Evolutionary conservation across 2,329 filamentous ascomycete genomes (phyloP).

Genomic region (Scopulariopsis brevicaulis): DNA sequence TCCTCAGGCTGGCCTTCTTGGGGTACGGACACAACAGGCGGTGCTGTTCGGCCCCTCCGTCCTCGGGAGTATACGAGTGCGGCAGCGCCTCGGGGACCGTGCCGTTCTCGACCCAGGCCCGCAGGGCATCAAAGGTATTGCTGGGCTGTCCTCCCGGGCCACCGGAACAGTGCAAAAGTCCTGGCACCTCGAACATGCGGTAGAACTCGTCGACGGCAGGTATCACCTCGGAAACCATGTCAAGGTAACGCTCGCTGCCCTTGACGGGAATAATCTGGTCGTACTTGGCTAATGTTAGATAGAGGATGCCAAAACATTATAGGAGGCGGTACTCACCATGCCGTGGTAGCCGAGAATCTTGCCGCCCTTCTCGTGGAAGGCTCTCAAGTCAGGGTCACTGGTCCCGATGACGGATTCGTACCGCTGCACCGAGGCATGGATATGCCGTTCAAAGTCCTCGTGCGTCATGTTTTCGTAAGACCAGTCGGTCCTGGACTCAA

Average conservation of each 20-base stretch:
- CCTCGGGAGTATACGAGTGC: too few relatives aligned
- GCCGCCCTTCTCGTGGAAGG: conserved; percentile 19
- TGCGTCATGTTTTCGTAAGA: conserved; percentile 3
- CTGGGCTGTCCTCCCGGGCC: conserved; percentile 6
- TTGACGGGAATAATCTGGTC: too few relatives aligned
- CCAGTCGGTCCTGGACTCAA: conserved; percentile 7
- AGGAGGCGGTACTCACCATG: conserved; percentile 6
- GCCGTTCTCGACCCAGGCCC: conserved; percentile 10
- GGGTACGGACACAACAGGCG: too few relatives aligned
- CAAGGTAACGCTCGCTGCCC: background rate
- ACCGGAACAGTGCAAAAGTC: background rate
- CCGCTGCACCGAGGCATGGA: conserved; percentile 16
- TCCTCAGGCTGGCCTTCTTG: too few relatives aligned
- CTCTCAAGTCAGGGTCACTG: too few relatives aligned
- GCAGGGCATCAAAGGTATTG: conserved; percentile 5
- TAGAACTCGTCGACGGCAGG: background rate
- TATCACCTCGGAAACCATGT: background rate
- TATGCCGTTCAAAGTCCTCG: background rate
- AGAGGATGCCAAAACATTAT: background rate
- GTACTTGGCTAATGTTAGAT: too few relatives aligned
- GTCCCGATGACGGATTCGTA: too few relatives aligned
- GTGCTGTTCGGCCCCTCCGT: too few relatives aligned
- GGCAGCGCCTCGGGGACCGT: conserved; percentile 8
- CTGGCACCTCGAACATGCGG: background rate
- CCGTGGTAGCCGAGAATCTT: conserved; percentile 30